phyloP scores from a whole-genome alignment of 129 eudicot genomes.

The Dittrichia graveolens region DNA sequence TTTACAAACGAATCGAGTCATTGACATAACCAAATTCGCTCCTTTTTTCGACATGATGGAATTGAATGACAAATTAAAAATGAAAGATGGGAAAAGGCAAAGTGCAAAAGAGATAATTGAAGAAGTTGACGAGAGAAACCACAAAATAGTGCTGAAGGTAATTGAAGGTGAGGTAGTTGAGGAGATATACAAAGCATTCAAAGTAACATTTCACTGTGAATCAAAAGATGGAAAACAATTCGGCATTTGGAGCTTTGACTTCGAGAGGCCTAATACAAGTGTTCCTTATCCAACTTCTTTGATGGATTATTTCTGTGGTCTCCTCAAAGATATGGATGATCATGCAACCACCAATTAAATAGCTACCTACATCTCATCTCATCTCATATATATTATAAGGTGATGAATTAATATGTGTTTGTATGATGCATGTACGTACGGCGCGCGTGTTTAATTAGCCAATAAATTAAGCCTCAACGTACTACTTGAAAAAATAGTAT shows the following conservation, averaged over 20 bases:
- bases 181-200: constrained; percentile 21
- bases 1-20: too few relatives aligned
- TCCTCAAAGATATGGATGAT: constrained; percentile 13
- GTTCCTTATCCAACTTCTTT: constrained; percentile 26
- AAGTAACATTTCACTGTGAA: neutral
- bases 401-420: too few relatives aligned
- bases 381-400: too few relatives aligned
- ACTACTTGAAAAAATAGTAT: too few relatives aligned
- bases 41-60: too few relatives aligned
- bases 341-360: neutral
- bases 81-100: constrained; percentile 31
- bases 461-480: too few relatives aligned
- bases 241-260: constrained; percentile 31
- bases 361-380: too few relatives aligned
- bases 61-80: too few relatives aligned
- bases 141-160: constrained; percentile 12
- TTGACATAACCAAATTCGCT: too few relatives aligned
- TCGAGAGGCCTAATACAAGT: constrained; percentile 20
- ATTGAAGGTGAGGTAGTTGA: constrained; percentile 20
- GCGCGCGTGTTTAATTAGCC: too few relatives aligned
- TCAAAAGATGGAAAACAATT: constrained; percentile 11
- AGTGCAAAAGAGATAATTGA: constrained; percentile 17
- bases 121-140: constrained; percentile 26
- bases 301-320: constrained; percentile 2
- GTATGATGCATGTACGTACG: too few relatives aligned